Conservation (phyloP, 108 stramenopile genomes). For the Asterionellopsis glacialis region DNA sequence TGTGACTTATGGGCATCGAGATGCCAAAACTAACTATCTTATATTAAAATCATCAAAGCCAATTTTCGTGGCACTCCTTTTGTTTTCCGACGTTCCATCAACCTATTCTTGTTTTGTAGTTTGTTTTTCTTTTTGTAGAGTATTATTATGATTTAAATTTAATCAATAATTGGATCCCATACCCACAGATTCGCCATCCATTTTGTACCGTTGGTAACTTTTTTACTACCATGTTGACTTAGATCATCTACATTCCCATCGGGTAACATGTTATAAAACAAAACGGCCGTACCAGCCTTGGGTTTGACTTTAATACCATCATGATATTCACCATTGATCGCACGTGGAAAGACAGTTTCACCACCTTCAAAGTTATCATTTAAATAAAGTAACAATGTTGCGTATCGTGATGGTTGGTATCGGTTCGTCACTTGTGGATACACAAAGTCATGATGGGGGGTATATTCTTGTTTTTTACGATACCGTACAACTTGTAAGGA, state of each 20-base stretch:
- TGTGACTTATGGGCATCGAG: no score
- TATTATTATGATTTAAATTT: neutral
- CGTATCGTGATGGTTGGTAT: slow-evolving; percentile 78
- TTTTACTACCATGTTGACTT: slow-evolving; percentile 73
- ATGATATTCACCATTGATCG: slow-evolving; percentile 53
- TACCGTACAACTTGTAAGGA: slow-evolving; percentile 86
- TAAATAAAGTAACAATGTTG: slow-evolving; percentile 82
- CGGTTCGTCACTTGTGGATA: slow-evolving; percentile 65
- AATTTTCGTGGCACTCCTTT: no score
- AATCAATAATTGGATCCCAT: slow-evolving; percentile 61
- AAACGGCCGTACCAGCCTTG: slow-evolving; percentile 67
- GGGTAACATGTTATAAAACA: slow-evolving; percentile 86
- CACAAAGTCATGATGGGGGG: slow-evolving; percentile 87
- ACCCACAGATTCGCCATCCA: slow-evolving; percentile 83
- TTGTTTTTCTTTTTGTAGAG: no score
- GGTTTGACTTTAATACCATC: slow-evolving; percentile 77
- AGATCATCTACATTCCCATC: slow-evolving; percentile 94
- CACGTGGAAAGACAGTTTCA: slow-evolving; percentile 86
- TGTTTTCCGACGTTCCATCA: no score
- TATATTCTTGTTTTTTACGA: slow-evolving; percentile 66
- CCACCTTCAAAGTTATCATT: slow-evolving; percentile 59
- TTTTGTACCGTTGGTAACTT: slow-evolving; percentile 67
- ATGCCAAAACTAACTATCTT: no score
- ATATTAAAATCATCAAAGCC: no score
- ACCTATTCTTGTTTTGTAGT: no score